Evolutionary conservation across 2,329 filamentous ascomycete genomes (phyloP), one percentile per base, ranked within the genome.

Genomic region (Colletotrichum liaoningense): DNA sequence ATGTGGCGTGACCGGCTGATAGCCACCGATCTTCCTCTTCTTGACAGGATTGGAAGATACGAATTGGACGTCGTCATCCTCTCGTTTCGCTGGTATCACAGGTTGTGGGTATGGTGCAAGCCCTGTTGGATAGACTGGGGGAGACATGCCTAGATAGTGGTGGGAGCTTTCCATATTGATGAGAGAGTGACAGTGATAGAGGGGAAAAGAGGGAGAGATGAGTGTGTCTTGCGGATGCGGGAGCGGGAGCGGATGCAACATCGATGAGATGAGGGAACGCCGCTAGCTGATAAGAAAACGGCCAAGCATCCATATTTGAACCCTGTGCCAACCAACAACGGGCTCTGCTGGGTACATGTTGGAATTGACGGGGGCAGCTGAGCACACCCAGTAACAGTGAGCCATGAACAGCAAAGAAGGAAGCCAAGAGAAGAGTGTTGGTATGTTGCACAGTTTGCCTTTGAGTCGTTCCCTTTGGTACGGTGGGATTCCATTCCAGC

Each of bases 11-110:
- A 65, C 58, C 28, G 33, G 22, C 49, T 56, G 60, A 33, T 24
- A 5, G 6, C 38, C 11, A 9, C 71, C 70, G 33, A 77, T 49
- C 55, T 56, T 75, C 55, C 76, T 78, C 75, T 80, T 85, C 78
- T 85, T 86, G 63, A 85, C 81, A 11, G 85, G 84, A 28, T 83
- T 82, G 24, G 81, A 83, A 56, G 84, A 86, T 38, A 87, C 79
- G 67, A 87, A 85, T 74, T 86, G 80, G 38, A 87, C 79, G 63
- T 87, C 86, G 70, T 83, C 81, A 60, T 86, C 84, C 28, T 75
- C 76, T 65, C 78, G 73, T 75, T 83, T 84, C 4, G 76, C 75
- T 9, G 74, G 74, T 22, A 74, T 52, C 16, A 65, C 28, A 14
- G 73, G 26, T 19, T 28, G 60, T 4, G 55, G 38, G 54, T 35